Evolutionary conservation across 768 basidiomycete genomes (phyloP), one percentile per base, ranked within the genome.

Genomic region (Russula virescens): DNA sequence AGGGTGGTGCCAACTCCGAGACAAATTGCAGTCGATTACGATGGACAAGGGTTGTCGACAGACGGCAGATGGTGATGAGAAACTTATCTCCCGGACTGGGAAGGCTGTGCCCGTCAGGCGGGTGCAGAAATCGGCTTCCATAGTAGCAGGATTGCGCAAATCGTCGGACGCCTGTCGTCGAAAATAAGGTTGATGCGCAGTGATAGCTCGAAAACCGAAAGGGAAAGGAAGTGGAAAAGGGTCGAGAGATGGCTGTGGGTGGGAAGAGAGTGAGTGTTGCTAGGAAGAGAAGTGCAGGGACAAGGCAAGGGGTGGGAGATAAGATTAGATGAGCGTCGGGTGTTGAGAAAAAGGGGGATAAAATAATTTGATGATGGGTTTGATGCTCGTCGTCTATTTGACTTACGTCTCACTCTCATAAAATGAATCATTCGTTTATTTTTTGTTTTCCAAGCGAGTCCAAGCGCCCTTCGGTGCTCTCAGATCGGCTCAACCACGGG

Each of bases 311-410:
- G 35, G 31, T 13, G 4, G 21, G 13, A 19, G 50, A 47, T 59
- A 59, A 60, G 58, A 60, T 60, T 60, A 60, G 58, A 60, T 59
- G 40, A 18, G 18, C 0, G 8, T 10, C 6, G 16, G 7, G n/a
- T 16, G 45, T 18, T 26, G 31, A 42, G 5, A 42, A 11, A 48
- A 38, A 38, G 47, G 34, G 56, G 56, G 23, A 16, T 4, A 34
- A 51, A 21, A 35, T 53, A 13, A 58, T 38, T 48, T 43, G 40
- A 50, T 50, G 58, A 42, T 58, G n/a, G 38, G 26, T 21, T 11
- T 42, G 25, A 25, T 9, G 18, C 6, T 35, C 46, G 23, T 43
- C 26, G 9, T 45, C 26, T 38, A 14, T 38, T 38, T 11, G 38
- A 38, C 38, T 38, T 38, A 38, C 38, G 38, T 38, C 38, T 38